phyloP scores from a whole-genome alignment of 169 alveolate genomes.

The Cryptosporidium meleagridis region DNA sequence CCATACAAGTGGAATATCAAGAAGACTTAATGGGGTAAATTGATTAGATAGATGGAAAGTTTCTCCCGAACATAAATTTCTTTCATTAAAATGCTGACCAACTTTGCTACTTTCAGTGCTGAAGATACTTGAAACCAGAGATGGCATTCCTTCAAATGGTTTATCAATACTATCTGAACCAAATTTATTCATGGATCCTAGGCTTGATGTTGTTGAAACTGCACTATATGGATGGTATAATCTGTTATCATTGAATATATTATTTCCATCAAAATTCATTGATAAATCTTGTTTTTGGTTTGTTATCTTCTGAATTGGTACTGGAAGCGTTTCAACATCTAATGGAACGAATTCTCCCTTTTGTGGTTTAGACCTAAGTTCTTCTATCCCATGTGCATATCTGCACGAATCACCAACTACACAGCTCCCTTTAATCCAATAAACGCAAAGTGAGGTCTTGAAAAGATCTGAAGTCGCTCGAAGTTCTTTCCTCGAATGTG shows the following conservation, averaged over 20 bases:
- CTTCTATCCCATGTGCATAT: conserved; percentile 79
- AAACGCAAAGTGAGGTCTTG: conserved; percentile 78
- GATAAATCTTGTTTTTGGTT: neutral
- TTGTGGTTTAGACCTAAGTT: conserved; percentile 74
- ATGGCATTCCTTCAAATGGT: conserved; percentile 10
- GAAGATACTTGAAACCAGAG: conserved; percentile 36
- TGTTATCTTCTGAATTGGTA: conserved; percentile 10
- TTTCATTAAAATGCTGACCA: neutral
- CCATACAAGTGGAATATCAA: conserved; percentile 68
- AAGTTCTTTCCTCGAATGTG: conserved; percentile 78
- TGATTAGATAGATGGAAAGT: neutral
- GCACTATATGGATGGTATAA: conserved; percentile 52
- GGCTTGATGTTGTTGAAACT: conserved; percentile 24
- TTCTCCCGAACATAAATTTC: neutral
- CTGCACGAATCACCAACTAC: conserved; percentile 74
- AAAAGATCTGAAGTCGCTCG: conserved; percentile 76
- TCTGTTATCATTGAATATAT: neutral
- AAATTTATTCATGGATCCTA: conserved; percentile 1
- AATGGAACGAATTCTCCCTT: conserved; percentile 69
- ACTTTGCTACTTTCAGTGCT: neutral
- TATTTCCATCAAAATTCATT: conserved; percentile 1
- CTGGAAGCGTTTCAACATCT: conserved; percentile 66
- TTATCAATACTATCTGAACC: conserved; percentile 19
- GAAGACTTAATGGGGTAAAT: conserved; percentile 59
- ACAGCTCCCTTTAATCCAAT: conserved; percentile 80